Evolutionary conservation across 495 filamentous ascomycete species (phyloP).

Genomic region (Penicillium subrubescens): DNA sequence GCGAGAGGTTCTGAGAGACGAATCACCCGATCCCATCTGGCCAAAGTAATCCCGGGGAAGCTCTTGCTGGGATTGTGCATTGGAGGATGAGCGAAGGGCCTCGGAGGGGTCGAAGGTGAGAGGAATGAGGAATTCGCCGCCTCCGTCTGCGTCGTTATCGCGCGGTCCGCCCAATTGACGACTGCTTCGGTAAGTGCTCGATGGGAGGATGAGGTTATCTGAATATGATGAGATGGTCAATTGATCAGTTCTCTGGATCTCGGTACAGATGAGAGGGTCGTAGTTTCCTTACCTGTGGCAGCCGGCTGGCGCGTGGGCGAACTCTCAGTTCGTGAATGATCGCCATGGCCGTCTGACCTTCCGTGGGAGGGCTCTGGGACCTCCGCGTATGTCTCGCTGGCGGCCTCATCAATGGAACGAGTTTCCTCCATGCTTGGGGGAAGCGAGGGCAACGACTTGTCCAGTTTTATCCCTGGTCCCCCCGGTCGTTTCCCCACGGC

Average conservation of each 20-base stretch:
- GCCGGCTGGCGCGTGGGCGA: slow-evolving; percentile 15
- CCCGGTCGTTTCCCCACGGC: slow-evolving; percentile 56
- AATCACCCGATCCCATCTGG: slow-evolving; percentile 22
- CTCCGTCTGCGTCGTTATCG: slow-evolving; percentile 61
- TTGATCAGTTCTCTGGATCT: background rate
- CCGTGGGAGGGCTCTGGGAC: slow-evolving; percentile 56
- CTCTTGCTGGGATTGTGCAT: slow-evolving; percentile 36
- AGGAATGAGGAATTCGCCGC: slow-evolving; percentile 85
- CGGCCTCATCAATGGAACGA: slow-evolving; percentile 66
- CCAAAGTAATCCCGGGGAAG: slow-evolving; percentile 37
- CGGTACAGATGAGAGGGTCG: background rate
- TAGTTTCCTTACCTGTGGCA: slow-evolving; percentile 23
- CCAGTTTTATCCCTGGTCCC: slow-evolving; percentile 65
- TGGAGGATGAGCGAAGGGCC: slow-evolving; percentile 55
- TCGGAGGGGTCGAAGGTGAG: slow-evolving; percentile 86
- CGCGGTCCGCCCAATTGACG: slow-evolving; percentile 66
- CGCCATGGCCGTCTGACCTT: slow-evolving; percentile 22
- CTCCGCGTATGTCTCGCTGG: slow-evolving; percentile 63
- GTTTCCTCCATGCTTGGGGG: slow-evolving; percentile 72
- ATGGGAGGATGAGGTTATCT: slow-evolving; percentile 69
- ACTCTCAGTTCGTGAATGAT: slow-evolving; percentile 9
- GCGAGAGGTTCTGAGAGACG: slow-evolving; percentile 22
- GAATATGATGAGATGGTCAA: background rate
- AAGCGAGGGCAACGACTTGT: slow-evolving; percentile 92
- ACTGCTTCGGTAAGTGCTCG: slow-evolving; percentile 76